Evolutionary conservation across 2,329 filamentous ascomycete genomes (phyloP), one percentile per base, ranked within the genome.

Genomic region (Curvularia verruculosa): DNA sequence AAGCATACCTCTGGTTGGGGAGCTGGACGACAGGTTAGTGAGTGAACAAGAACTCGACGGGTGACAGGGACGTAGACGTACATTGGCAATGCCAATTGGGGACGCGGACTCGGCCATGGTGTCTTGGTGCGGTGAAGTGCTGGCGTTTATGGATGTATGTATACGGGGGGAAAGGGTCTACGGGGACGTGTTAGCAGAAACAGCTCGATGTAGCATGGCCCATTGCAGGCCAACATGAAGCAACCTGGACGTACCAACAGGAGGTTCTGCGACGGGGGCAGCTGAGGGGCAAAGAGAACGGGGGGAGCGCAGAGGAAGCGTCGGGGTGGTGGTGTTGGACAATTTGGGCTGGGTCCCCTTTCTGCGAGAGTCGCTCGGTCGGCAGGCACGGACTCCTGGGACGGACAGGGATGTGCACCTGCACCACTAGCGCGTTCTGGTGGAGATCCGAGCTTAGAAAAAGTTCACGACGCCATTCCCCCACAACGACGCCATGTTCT

Each of bases 61-160:
- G 21, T 34, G 18, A 9, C 12, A 37, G 56, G 19, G 51, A 46
- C 12, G 50, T 53, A 52, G 52, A 85, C 85, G 78, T 79, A 88
- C 86, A 77, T 89, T 89, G 83, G 87, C 87, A 85, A 89, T 89
- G 81, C 87, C 87, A 84, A 89, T 89, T 69, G 86, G 86, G 71
- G 85, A 84, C 59, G 84, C 82, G 65, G 84, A 85, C 73, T 89
- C 86, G 69, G 85, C 84, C 85, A 88, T 88, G 64, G 68, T 76
- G 72, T 63, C 34, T 59, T 58, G 41, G 48, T 65, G 61, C 49
- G 68, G 53, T 58, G 39, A 39, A 18, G 58, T 69, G 63, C 44
- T 54, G 58, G 59, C 63, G 54, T 31, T 8, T 61, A 41, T 54
- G 54, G 49, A 29, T 34, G 54, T 51, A 29, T 34, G 53, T 56